Evolutionary conservation across 148 eudicot species (phyloP).

Genomic region (Rhododendron ovatum): DNA sequence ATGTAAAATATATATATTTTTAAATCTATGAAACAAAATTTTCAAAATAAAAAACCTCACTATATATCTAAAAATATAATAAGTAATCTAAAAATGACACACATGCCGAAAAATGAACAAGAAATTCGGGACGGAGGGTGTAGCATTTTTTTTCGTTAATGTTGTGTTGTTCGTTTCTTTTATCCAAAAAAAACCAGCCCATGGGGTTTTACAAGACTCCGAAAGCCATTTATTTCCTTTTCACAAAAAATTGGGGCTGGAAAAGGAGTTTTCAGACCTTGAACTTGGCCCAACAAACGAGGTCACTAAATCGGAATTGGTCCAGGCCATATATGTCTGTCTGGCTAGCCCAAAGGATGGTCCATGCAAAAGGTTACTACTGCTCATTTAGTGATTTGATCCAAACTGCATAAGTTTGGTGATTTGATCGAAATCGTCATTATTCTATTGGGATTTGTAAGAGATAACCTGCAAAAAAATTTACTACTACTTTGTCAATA

Average conservation of each 20-base stretch:
- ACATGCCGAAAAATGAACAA: background rate
- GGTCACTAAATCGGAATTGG: background rate
- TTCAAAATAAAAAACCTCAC: too few relatives aligned
- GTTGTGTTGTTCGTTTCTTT: too few relatives aligned
- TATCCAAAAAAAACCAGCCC: too few relatives aligned
- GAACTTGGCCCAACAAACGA: background rate
- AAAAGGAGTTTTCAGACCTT: background rate
- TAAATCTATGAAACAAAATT: too few relatives aligned
- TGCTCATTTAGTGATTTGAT: background rate
- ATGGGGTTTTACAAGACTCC: too few relatives aligned
- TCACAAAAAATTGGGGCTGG: background rate
- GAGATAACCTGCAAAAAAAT: too few relatives aligned
- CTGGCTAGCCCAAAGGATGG: background rate
- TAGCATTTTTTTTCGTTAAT: background rate
- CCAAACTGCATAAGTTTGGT: background rate
- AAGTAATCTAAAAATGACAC: too few relatives aligned
- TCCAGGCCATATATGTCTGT: background rate
- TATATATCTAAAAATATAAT: too few relatives aligned
- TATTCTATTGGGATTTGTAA: background rate
- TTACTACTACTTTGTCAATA: too few relatives aligned
- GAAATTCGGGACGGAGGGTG: background rate
- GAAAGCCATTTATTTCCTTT: background rate
- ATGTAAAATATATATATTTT: too few relatives aligned
- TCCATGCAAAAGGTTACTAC: background rate
- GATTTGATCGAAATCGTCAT: background rate